Percentiles rank a stretch among this genome's conserved stretches.
These are phyloP conservation scores for Zoysia matrella DNA, from an alignment of 202 grass and related monocot genomes.

Conservation along the genomic window DNA sequence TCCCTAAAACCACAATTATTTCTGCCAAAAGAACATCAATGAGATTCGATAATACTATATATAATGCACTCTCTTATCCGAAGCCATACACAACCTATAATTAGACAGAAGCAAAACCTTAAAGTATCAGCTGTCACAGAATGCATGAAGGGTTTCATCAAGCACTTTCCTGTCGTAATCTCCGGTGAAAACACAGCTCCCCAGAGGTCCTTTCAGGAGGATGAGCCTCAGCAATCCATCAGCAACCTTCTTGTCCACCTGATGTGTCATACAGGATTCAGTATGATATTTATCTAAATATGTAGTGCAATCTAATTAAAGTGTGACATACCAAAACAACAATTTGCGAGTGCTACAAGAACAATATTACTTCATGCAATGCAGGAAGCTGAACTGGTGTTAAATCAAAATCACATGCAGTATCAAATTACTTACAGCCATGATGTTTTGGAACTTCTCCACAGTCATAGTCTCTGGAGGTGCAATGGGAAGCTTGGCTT, in stretches of 20 bases:
- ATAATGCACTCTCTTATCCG: slow-evolving; percentile 25
- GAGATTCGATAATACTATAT: neutral
- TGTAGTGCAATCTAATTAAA: neutral
- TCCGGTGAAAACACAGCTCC: slow-evolving; percentile 88
- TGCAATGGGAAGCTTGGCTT: slow-evolving; percentile 81
- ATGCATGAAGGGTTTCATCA: slow-evolving; percentile 81
- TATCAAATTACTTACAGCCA: slow-evolving; percentile 71
- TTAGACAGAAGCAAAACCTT: slow-evolving; percentile 42
- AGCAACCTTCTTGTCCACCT: slow-evolving; percentile 99
- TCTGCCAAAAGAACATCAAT: slow-evolving; percentile 13
- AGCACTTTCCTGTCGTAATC: slow-evolving; percentile 82
- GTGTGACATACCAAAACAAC: neutral
- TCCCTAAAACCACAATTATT: slow-evolving; percentile 35
- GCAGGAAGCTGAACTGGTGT: neutral
- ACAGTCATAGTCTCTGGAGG: slow-evolving; percentile 87
- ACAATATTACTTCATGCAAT: neutral
- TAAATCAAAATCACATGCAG: slow-evolving; percentile 13
- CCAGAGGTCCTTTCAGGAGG: slow-evolving; percentile 86
- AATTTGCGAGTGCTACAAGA: neutral
- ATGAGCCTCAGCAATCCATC: slow-evolving; percentile 95
- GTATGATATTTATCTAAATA: neutral
- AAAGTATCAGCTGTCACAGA: slow-evolving; percentile 67
- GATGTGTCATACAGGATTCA: slow-evolving; percentile 28
- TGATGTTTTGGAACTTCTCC: slow-evolving; percentile 87
- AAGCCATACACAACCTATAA: slow-evolving; percentile 39